A percentile compares a stretch with the other conserved stretches of the same genome.
phyloP scores from a whole-genome alignment of 2,329 filamentous ascomycete genomes.

The Sporothrix sp. region DNA sequence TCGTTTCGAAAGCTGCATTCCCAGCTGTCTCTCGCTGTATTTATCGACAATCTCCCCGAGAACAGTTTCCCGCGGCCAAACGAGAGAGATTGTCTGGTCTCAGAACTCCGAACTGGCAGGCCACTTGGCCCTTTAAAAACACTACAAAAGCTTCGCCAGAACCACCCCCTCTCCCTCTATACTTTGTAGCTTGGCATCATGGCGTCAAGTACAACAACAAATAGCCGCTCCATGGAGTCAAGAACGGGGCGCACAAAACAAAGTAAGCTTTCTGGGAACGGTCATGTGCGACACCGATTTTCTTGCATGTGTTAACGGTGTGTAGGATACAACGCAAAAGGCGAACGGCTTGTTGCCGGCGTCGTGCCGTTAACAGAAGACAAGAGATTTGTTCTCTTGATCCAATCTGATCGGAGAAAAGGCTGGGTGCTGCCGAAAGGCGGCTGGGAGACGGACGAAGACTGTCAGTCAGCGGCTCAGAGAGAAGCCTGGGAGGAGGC shows the following conservation, averaged over 20 bases:
- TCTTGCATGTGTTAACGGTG: no score
- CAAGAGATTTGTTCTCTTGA: slow-evolving; percentile 80
- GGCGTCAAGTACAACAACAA: slow-evolving; percentile 17
- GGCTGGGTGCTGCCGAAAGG: slow-evolving; percentile 97
- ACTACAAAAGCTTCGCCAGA: no score
- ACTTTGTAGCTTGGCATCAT: slow-evolving; percentile 8
- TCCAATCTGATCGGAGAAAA: slow-evolving; percentile 82
- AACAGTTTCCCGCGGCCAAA: no score
- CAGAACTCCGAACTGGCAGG: no score
- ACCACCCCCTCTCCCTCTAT: neutral
- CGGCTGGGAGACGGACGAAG: slow-evolving; percentile 93
- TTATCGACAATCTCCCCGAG: no score
- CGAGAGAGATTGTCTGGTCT: no score
- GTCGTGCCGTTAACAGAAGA: slow-evolving; percentile 83
- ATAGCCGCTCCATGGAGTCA: slow-evolving; percentile 56
- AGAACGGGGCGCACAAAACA: slow-evolving; percentile 70
- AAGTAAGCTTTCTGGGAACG: slow-evolving; percentile 48
- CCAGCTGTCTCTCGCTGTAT: neutral
- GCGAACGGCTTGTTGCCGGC: slow-evolving; percentile 90
- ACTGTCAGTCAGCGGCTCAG: slow-evolving; percentile 72
- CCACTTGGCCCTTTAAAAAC: no score
- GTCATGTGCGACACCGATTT: no score
- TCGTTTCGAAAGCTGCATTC: neutral
- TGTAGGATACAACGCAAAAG: slow-evolving; percentile 87
- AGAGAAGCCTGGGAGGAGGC: slow-evolving; percentile 98